Evolutionary conservation across 2,329 filamentous ascomycete genomes (phyloP).

Genomic region (Colletotrichum tabaci): DNA sequence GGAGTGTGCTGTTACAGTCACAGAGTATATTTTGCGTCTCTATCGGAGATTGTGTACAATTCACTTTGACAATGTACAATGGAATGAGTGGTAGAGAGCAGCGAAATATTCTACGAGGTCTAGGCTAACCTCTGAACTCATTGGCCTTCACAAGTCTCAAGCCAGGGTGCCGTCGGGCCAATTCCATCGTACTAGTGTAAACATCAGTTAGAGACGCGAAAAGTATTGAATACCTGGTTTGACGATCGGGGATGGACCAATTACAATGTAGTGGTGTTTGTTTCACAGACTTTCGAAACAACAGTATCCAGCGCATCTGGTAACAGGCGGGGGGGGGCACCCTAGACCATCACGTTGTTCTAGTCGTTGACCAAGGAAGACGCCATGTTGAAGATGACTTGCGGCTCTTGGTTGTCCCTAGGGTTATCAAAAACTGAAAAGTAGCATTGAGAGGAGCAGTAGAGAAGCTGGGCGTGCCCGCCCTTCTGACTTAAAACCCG

Average conservation of each 20-base stretch:
- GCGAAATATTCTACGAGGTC: background rate
- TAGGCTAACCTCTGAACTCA: no score
- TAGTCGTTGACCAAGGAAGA: background rate
- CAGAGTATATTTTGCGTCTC: background rate
- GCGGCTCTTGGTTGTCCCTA: background rate
- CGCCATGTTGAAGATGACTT: background rate
- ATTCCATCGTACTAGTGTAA: no score
- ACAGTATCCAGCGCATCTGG: background rate
- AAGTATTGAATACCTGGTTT: no score
- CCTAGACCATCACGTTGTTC: background rate
- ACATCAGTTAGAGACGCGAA: no score
- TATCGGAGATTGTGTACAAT: background rate
- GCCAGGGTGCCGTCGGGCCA: no score
- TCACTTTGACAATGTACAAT: background rate
- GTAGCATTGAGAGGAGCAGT: no score
- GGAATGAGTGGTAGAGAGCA: accelerated
- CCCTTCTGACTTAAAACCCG: no score
- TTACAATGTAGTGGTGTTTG: background rate
- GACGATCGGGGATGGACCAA: no score
- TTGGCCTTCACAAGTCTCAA: no score
- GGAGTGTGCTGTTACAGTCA: no score
- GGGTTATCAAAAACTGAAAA: background rate
- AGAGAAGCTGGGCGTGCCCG: no score
- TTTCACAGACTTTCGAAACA: background rate
- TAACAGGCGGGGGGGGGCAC: no score